Conservation (phyloP, 1,284 basidiomycete species). For the Austroboletus novae-zelandiae region DNA sequence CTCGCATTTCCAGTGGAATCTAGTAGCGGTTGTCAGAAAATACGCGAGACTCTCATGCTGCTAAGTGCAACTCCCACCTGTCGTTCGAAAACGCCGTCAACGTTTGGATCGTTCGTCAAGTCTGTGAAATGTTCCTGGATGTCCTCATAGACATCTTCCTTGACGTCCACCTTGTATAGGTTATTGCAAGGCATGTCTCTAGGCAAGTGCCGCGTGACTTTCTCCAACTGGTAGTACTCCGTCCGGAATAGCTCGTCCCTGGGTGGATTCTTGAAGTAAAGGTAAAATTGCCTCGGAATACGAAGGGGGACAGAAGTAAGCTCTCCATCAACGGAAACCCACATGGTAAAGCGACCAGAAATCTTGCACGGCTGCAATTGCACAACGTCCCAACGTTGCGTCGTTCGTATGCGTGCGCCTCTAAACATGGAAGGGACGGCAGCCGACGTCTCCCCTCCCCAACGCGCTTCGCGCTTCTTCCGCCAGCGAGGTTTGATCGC, state of each 20-base stretch:
- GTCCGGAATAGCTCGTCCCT: constrained; percentile 63
- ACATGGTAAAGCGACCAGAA: constrained; percentile 85
- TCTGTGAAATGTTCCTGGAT: constrained; percentile 91
- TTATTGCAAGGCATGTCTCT: constrained; percentile 76
- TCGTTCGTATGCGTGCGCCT: constrained; percentile 63
- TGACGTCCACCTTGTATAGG: constrained; percentile 82
- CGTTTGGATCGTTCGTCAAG: constrained; percentile 90
- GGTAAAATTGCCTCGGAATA: constrained; percentile 90
- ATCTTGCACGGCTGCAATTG: constrained; percentile 81
- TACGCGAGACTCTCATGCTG: background rate
- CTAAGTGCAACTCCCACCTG: constrained; percentile 52
- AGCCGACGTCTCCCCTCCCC: constrained; percentile 39
- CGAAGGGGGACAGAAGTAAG: constrained; percentile 80
- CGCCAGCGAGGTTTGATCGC: constrained; percentile 84
- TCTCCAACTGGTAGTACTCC: constrained; percentile 70
- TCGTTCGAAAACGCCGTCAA: constrained; percentile 93
- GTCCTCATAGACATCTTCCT: constrained; percentile 82
- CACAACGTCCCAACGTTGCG: constrained; percentile 88
- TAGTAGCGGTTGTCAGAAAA: constrained; percentile 30
- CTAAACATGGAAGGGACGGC: constrained; percentile 80
- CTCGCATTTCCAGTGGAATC: constrained; percentile 86
- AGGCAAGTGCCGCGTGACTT: constrained; percentile 79
- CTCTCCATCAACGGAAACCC: constrained; percentile 84
- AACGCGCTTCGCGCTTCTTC: constrained; percentile 49
- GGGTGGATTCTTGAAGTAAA: constrained; percentile 78